phyloP scores from a whole-genome alignment of 208 protist genomes.

The Trypanosoma melophagium region DNA sequence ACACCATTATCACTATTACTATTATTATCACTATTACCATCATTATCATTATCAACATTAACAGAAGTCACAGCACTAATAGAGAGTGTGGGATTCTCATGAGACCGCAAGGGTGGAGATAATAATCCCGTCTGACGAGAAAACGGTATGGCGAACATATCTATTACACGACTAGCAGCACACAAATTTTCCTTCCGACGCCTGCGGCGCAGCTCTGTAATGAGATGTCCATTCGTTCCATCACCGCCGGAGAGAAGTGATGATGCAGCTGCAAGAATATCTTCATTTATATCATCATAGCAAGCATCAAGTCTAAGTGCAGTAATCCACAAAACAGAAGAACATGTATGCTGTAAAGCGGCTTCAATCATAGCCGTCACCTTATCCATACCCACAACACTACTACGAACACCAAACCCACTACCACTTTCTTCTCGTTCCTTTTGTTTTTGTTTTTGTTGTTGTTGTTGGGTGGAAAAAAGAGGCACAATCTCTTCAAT shows the following conservation, averaged over 20 bases:
- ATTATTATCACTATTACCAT: neutral
- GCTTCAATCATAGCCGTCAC: constrained; percentile 27
- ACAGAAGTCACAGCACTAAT: no score
- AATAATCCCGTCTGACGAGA: neutral
- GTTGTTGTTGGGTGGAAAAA: constrained; percentile 1
- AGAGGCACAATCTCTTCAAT: constrained; percentile 25
- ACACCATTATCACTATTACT: neutral
- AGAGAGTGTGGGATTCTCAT: neutral
- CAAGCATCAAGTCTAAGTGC: constrained; percentile 27
- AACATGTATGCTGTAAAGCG: constrained; percentile 20
- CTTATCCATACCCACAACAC: constrained; percentile 3
- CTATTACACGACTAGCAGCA: constrained; percentile 27
- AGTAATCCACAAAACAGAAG: constrained; percentile 32
- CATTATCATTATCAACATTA: neutral
- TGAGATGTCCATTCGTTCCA: constrained; percentile 9
- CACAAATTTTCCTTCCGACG: constrained; percentile 33
- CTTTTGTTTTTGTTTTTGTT: neutral
- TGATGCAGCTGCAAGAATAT: constrained; percentile 30
- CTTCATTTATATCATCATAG: constrained; percentile 35
- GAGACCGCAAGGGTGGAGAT: neutral
- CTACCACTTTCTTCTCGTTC: no score
- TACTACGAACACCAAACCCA: no score
- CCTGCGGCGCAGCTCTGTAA: constrained; percentile 20
- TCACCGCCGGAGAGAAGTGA: constrained; percentile 4
- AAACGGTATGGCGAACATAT: constrained; percentile 28